These are phyloP conservation scores for Penicillium sp. DNA, from an alignment of 2,329 filamentous ascomycete species.

Conservation along the genomic window DNA sequence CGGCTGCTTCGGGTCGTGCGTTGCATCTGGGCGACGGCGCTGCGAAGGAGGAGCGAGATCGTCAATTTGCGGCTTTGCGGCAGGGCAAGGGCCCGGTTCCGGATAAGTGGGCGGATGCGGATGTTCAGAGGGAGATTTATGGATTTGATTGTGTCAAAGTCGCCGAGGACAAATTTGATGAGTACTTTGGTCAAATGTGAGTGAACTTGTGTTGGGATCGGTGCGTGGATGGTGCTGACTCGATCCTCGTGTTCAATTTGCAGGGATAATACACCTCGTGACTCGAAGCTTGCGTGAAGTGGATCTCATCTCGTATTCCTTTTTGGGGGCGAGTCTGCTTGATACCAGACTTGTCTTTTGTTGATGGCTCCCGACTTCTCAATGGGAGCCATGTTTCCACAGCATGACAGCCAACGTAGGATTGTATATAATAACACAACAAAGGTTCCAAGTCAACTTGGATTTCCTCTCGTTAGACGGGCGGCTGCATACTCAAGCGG, in stretches of 20 bases:
- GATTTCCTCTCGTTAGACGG: too few relatives aligned
- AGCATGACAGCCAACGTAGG: too few relatives aligned
- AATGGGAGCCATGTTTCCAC: too few relatives aligned
- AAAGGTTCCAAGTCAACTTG: too few relatives aligned
- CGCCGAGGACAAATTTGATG: conserved; percentile 48
- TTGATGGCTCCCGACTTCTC: too few relatives aligned
- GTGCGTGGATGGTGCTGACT: too few relatives aligned
- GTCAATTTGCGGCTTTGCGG: conserved; percentile 50
- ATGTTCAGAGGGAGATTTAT: conserved; percentile 63
- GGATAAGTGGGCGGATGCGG: conserved; percentile 66
- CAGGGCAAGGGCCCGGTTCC: conserved; percentile 43
- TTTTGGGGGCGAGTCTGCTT: neutral
- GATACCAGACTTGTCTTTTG: too few relatives aligned
- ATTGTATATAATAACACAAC: too few relatives aligned
- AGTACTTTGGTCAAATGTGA: conserved; percentile 36
- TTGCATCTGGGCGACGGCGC: conserved; percentile 54
- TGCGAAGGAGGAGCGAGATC: conserved; percentile 54
- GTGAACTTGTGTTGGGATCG: neutral
- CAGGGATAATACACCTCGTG: conserved; percentile 4
- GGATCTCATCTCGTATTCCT: neutral
- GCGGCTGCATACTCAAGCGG: too few relatives aligned
- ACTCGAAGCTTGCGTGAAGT: conserved; percentile 5
- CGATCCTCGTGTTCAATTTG: neutral
- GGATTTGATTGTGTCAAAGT: conserved; percentile 56
- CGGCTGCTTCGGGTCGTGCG: conserved; percentile 48